phyloP scores from a whole-genome alignment of 2,329 filamentous ascomycete species.

The Calonectria hongkongensis region DNA sequence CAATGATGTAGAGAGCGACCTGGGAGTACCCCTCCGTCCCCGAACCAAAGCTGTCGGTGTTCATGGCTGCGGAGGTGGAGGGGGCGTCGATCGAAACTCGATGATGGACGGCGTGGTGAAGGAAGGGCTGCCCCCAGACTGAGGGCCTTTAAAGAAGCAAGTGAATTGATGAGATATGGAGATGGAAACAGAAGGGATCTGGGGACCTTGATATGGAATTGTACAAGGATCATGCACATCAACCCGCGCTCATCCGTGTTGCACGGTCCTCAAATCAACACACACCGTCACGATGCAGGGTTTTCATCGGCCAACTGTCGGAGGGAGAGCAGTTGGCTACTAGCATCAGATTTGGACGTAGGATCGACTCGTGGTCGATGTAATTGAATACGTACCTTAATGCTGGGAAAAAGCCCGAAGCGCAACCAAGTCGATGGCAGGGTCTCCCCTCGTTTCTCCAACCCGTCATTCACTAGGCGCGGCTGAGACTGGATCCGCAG shows the following conservation, averaged over 20 bases:
- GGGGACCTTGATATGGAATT: conserved; percentile 11
- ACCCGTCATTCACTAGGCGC: conserved; percentile 11
- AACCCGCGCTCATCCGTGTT: neutral
- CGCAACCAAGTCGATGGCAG: neutral
- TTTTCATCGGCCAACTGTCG: conserved; percentile 20
- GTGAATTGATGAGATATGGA: neutral
- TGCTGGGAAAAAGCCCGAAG: neutral
- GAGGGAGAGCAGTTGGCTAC: neutral
- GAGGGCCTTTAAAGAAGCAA: neutral
- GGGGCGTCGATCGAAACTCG: neutral
- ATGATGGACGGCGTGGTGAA: conserved; percentile 1
- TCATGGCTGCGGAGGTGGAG: conserved; percentile 37
- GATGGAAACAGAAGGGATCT: neutral
- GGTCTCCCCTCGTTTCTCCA: neutral
- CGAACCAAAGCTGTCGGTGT: conserved; percentile 47
- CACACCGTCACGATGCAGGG: conserved; percentile 6
- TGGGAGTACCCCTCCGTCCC: conserved; percentile 49
- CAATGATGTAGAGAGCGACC: conserved; percentile 50
- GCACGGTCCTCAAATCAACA: conserved; percentile 7
- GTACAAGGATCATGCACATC: conserved; percentile 1
- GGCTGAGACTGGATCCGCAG: conserved; percentile 19
- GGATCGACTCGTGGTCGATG: neutral
- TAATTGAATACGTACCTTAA: conserved; percentile 7
- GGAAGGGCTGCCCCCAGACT: neutral
- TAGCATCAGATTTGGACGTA: neutral